Evolutionary conservation across 331 rosid species (phyloP), one percentile per base, ranked within the genome.

Genomic region (Cucumis variabilis): DNA sequence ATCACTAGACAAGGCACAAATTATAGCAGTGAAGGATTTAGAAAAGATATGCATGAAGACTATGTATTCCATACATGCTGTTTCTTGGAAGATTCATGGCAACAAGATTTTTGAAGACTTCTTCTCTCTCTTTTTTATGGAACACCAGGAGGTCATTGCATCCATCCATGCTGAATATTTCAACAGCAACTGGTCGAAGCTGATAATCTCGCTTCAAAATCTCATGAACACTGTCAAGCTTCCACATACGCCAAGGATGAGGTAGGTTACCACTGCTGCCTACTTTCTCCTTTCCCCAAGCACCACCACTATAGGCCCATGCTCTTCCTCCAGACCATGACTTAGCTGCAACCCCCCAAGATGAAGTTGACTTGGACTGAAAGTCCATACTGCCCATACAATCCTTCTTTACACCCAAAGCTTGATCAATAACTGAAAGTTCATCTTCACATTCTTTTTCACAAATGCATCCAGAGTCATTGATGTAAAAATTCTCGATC

Each of bases 161-260:
- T 84, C 99, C 99, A 92, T 98, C 99, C 99, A 98, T 98, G 93
- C 99, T 98, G 93, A 98, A 98, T 88, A 98, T 96, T 92, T 98
- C 99, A 86, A 98, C 85, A 90, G 99, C 99, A 83, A 98, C 99
- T 72, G 99, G 99, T 85, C 99, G 99, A 88, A 98, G 93, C 91
- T 98, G 99, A 92, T 94, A 98, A 94, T 98, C 99, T 92, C 99
- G 99, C 93, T 98, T 98, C 91, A 96, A 89, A 91, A 98, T 93
- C 94, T 98, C 99, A 92, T 96, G 99, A 90, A 98, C 98, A 88
- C 99, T 96, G 90, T 94, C 92, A 89, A 94, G 97, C 90, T 98
- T 96, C 99, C 99, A 98, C 99, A 98, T 98, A 82, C 90, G 96
- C 99, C 99, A 96, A 85, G 91, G 94, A 90, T 98, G 99, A 68